Conservation (phyloP, 2,329 filamentous ascomycete genomes). For the Lachnellula occidentalis region DNA sequence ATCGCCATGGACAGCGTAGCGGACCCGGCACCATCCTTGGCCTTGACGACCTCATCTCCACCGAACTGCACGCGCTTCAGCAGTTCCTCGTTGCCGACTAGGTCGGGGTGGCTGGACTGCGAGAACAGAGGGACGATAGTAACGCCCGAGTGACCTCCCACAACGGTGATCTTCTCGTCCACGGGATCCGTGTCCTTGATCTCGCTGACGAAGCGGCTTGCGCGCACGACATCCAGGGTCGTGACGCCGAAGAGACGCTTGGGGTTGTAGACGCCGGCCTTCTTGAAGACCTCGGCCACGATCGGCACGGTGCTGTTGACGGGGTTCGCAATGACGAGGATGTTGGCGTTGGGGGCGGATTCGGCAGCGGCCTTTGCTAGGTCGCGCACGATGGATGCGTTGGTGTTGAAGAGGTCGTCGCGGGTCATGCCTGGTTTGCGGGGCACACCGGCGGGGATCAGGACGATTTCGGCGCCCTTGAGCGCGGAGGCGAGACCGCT, state of each 20-base stretch:
- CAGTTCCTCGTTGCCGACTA: slow-evolving; percentile 72
- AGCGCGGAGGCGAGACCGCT: slow-evolving; percentile 73
- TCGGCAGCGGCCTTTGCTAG: slow-evolving; percentile 92
- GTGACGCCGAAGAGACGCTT: slow-evolving; percentile 99
- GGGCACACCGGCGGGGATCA: slow-evolving; percentile 97
- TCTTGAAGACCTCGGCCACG: slow-evolving; percentile 94
- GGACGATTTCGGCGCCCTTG: slow-evolving; percentile 84
- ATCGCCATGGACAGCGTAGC: slow-evolving; percentile 99
- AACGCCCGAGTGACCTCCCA: slow-evolving; percentile 95
- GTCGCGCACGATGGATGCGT: slow-evolving; percentile 98
- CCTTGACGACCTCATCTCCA: slow-evolving; percentile 98
- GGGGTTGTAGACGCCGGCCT: slow-evolving; percentile 93
- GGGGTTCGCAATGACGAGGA: slow-evolving; percentile 97
- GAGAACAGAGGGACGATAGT: slow-evolving; percentile 98
- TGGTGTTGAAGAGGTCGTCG: slow-evolving; percentile 99
- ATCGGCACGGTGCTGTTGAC: slow-evolving; percentile 99
- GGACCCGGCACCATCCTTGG: slow-evolving; percentile 95
- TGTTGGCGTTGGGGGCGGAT: slow-evolving; percentile 83
- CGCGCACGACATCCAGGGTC: slow-evolving; percentile 97
- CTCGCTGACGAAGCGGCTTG: slow-evolving; percentile 95
- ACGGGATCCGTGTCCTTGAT: slow-evolving; percentile 85
- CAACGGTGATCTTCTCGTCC: slow-evolving; percentile 90
- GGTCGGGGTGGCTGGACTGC: slow-evolving; percentile 82
- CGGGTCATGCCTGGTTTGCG: slow-evolving; percentile 97
- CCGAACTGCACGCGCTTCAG: slow-evolving; percentile 92